These are phyloP conservation scores for Alternaria sp. DNA, from an alignment of 2,329 filamentous ascomycete species.

Conservation along the genomic window DNA sequence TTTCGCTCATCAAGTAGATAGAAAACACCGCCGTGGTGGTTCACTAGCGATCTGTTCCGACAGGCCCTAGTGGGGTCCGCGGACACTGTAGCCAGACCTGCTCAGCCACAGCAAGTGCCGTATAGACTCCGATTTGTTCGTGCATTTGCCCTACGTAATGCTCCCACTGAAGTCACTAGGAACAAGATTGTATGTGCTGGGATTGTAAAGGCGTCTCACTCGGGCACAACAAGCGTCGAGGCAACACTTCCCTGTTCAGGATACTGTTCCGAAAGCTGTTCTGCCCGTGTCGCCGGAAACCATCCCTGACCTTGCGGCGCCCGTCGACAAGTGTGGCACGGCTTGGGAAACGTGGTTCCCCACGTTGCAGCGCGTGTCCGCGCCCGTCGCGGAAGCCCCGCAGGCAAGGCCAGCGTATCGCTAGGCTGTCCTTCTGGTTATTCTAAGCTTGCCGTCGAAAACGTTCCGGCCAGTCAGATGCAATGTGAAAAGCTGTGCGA, in stretches of 20 bases:
- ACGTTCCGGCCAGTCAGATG: constrained; percentile 18
- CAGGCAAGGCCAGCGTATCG: constrained; percentile 32
- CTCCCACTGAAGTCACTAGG: constrained; percentile 15
- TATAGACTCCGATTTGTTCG: constrained; percentile 33
- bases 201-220: not conserved
- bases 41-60: constrained; percentile 13
- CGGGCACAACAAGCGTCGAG: constrained; percentile 15
- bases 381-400: constrained; percentile 39
- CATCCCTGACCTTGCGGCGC: constrained; percentile 27
- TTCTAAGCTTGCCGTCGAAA: constrained; percentile 25
- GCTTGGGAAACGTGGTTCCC: constrained; percentile 43
- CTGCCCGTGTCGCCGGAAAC: constrained; percentile 20
- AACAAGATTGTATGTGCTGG: not conserved
- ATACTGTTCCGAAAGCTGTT: constrained; percentile 15
- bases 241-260: constrained; percentile 15
- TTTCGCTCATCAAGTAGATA: constrained; percentile 20
- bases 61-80: constrained; percentile 1
- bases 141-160: constrained; percentile 14
- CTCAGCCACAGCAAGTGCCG: constrained; percentile 29
- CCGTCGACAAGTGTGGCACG: constrained; percentile 35
- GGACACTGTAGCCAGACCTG: constrained; percentile 21
- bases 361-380: constrained; percentile 44
- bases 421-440: constrained; percentile 32
- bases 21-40: constrained; percentile 23
- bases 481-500: constrained; percentile 12